Conservation (phyloP, 305 asterid genomes). For the Nicotiana rustica region DNA sequence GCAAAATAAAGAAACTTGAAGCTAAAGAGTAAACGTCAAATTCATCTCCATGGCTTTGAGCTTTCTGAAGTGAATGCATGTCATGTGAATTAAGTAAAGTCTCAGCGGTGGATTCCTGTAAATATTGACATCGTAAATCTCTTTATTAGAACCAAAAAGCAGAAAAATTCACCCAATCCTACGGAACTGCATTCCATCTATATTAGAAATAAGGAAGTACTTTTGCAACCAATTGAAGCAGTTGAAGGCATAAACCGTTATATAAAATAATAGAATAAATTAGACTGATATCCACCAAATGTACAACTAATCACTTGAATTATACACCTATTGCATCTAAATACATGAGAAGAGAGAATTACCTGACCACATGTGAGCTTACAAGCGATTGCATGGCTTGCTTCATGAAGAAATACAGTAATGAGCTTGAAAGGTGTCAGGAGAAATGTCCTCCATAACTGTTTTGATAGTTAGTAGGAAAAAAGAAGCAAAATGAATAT, state of each 20-base stretch:
- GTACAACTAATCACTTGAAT: background rate
- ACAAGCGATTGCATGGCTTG: conserved; percentile 92
- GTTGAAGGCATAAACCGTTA: background rate
- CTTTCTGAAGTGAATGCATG: conserved; percentile 16
- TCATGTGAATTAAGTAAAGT: background rate
- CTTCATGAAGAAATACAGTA: conserved; percentile 97
- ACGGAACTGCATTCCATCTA: background rate
- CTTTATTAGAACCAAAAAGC: conserved; percentile 15
- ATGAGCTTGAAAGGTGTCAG: conserved; percentile 94
- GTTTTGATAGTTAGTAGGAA: conserved; percentile 33
- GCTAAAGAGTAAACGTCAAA: background rate
- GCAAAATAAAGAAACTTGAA: background rate
- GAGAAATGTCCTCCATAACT: conserved; percentile 92
- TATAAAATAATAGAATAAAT: background rate
- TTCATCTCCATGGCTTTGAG: conserved; percentile 16
- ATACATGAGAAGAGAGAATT: conserved; percentile 35
- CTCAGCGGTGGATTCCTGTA: background rate
- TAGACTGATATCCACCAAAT: background rate
- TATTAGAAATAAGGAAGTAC: background rate
- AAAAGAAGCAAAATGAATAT: background rate
- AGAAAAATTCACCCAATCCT: background rate
- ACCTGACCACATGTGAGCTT: conserved; percentile 97
- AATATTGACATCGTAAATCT: background rate
- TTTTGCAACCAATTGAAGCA: background rate
- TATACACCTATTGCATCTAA: background rate